Evolutionary conservation across 73 alveolate genomes (phyloP), one percentile per base, ranked within the genome.

Genomic region (Diophrys appendiculata): DNA sequence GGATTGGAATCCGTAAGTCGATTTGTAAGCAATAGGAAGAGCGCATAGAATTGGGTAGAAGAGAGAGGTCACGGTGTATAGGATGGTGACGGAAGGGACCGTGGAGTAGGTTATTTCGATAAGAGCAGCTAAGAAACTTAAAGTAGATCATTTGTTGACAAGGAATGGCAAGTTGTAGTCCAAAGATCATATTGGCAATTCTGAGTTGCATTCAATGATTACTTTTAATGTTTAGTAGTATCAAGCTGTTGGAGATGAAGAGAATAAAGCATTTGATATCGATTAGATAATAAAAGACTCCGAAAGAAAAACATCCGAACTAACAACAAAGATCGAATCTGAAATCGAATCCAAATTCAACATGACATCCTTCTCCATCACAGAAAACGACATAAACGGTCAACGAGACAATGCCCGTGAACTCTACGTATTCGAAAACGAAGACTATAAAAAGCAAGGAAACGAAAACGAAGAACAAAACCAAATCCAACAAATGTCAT

Each of bases 1-100:
- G 67, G 99, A 97, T 88, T 97, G 99, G 99, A 97, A 97, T 83
- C 99, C 99, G 24, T 97, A 97, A 81, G 99, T 94, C 18, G 98
- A 93, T 71, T 89, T 93, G 26, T 95, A 91, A 75, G 98, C 97
- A 0, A 92, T 94, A 72, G 99, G 94, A 86, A 85, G 99, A 34
- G 98, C 99, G 14, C 98, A 94, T 80, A 84, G 99, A 74, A 96
- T 96, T 56, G 99, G 99, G 2, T 97, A 96, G 76, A 96, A 96
- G 43, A 78, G 97, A 31, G 98, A 93, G 31, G 99, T 96, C 27
- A 91, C 95, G 35, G 92, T 95, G 30, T 95, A 95, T 84, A 75
- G 99, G 76, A 91, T 95, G 76, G 97, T 95, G 22, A 93, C 97
- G 53, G 97, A 95, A 79, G 99, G 99, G 2, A 90, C 98, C 1